Base-by-base conservation (phyloP, 2,329 filamentous ascomycete species). In the Atkinsonella hypoxylon region DNA sequence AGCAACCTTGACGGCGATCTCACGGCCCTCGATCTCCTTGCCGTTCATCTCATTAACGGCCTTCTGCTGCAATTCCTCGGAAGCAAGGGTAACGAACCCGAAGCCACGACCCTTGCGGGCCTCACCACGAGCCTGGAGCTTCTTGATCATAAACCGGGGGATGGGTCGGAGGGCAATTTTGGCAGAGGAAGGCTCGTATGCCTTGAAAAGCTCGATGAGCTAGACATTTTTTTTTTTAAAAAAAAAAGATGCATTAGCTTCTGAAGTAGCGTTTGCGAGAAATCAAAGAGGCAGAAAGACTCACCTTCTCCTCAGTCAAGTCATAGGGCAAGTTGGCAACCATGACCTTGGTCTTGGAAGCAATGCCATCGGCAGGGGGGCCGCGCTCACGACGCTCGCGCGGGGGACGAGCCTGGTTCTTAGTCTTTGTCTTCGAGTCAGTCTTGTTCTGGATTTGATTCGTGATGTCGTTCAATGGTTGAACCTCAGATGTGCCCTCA, bases 291-390 rank as follows among this genome's bases (percentile, higher is more conserved):
- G 17, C 22, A 3, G 26, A 5, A n/a, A 4, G 31, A 12, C 78
- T 59, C 73, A 95, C 91, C 83, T 91, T 94, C 65, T 97, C 90
- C 77, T 98, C 93, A 63, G 85, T 91, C 70, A 97, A 81, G 75
- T 98, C 91, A 67, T 98, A 98, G 49, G 93, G 93, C 56, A 98
- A 82, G 78, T 98, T 98, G 66, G 93, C 93, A 65, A 98, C 93
- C 93, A 98, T 98, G 74, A 98, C 89, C 86, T 98, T 98, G 72
- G 87, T 97, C 85, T 96, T 96, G 72, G 91, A 97, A 59, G 93
- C 85, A 65, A 98, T 88, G 61, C 93, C 93, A 68, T 98, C 91
- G 71, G 95, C 91, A 54, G 93, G 93, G 58, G 93, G 93, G 57
- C 93, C 93, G 70, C 93, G 90, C 81, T 96, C 79, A 61, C 81